A percentile compares a stretch with the other conserved stretches of the same genome.
phyloP scores from a whole-genome alignment of 352 stramenopile genomes.

The Pythium grandisporangium region DNA sequence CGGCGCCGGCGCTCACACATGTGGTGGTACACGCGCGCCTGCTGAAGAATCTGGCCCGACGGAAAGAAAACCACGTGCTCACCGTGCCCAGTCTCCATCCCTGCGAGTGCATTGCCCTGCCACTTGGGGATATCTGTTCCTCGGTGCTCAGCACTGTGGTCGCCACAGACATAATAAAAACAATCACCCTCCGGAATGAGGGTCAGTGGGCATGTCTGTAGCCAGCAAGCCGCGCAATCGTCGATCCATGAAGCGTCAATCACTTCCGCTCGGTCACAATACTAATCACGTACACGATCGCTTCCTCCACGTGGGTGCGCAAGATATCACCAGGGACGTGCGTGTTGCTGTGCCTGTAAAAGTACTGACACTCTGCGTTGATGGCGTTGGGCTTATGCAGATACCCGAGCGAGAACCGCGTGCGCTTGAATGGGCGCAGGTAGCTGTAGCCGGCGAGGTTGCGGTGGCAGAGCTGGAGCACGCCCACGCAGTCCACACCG shows the following conservation, averaged over 20 bases:
- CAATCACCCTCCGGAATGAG: too few species aligned
- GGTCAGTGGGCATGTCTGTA: too few species aligned
- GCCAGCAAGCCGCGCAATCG: too few species aligned
- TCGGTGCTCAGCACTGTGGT: too few species aligned
- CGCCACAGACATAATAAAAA: too few species aligned
- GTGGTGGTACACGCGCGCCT: constrained; percentile 39
- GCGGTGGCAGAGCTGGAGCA: constrained; percentile 40
- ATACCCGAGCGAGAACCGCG: too few species aligned
- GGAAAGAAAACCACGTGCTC: constrained; percentile 61
- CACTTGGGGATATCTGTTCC: constrained; percentile 24
- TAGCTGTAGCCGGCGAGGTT: constrained; percentile 44
- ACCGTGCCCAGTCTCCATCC: constrained; percentile 13
- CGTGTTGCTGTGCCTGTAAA: constrained; percentile 18
- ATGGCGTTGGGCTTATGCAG: too few species aligned
- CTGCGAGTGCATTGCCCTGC: constrained; percentile 60
- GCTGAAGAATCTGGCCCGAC: constrained; percentile 52
- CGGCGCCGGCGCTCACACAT: not conserved
- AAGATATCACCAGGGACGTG: constrained; percentile 32
- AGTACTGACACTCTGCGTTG: constrained; percentile 8
- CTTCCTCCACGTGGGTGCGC: not conserved
- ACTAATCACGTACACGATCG: constrained; percentile 14
- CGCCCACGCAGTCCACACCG: constrained; percentile 35
- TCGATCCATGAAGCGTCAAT: too few species aligned
- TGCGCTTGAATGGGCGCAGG: constrained; percentile 31
- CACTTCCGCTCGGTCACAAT: too few species aligned